Conservation (phyloP, 2,329 filamentous ascomycete species). For the Epichloe gansuensis region DNA sequence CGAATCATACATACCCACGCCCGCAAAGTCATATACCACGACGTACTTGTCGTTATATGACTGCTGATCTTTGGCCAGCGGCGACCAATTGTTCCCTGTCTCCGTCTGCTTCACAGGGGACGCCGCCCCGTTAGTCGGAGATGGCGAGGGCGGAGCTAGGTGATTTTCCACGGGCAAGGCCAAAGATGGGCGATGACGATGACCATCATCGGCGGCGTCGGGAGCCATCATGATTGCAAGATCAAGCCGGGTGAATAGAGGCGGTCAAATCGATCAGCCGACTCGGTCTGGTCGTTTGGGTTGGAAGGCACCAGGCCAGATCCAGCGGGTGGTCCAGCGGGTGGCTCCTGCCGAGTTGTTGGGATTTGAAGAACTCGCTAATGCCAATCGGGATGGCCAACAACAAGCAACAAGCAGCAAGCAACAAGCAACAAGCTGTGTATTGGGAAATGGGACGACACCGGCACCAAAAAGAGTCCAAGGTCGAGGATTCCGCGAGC, state of each 20-base stretch:
- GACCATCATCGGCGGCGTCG: conserved; percentile 1
- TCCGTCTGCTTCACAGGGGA: background rate
- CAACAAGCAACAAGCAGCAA: no score
- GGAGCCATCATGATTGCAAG: background rate
- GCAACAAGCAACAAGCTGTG: no score
- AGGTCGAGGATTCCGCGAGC: no score
- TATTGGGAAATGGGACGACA: no score
- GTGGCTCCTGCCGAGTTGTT: no score
- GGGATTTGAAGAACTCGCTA: no score
- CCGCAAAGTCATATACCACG: conserved; percentile 25
- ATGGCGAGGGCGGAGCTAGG: background rate
- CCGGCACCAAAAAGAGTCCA: no score
- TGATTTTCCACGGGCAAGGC: background rate
- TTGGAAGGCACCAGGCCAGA: no score
- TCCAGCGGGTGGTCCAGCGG: no score
- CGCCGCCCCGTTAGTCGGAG: background rate
- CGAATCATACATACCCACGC: conserved; percentile 16
- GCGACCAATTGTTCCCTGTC: background rate
- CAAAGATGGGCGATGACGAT: background rate
- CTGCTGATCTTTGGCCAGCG: background rate
- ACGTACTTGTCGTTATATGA: conserved; percentile 21
- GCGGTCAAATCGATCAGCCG: no score
- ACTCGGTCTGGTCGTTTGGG: no score
- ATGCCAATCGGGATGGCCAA: no score
- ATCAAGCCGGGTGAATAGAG: background rate